Conservation (phyloP, 306 rosid species). For the Vachellia pachyceras region DNA sequence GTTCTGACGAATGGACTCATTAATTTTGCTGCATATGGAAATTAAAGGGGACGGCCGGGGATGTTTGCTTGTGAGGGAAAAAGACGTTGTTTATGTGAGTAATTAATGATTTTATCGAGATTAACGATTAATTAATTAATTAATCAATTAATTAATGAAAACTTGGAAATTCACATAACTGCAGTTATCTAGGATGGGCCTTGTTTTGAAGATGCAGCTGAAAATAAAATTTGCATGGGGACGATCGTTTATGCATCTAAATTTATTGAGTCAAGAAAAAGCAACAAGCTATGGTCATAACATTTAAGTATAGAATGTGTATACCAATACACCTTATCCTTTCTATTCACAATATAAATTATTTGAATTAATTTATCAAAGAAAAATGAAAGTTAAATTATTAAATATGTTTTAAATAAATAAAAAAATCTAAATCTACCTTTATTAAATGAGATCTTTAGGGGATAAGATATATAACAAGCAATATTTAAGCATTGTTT, state of each 20-base stretch:
- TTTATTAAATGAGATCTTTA: no score
- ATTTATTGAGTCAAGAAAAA: conserved; percentile 50
- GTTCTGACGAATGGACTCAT: background rate
- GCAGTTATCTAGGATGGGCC: conserved; percentile 42
- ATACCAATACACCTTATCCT: no score
- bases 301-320: no score
- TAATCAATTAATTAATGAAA: conserved; percentile 1
- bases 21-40: background rate
- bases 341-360: no score
- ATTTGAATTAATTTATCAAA: no score
- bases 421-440: no score
- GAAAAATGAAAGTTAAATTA: no score
- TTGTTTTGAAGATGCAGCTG: conserved; percentile 35
- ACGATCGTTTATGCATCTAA: conserved; percentile 21
- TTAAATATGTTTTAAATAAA: no score
- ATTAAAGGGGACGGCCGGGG: conserved; percentile 36
- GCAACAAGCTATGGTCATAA: conserved; percentile 20
- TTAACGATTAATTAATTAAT: no score
- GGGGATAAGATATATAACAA: no score
- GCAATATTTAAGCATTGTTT: no score
- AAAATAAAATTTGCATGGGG: conserved; percentile 42
- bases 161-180: conserved; percentile 5
- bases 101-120: background rate
- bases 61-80: conserved; percentile 82
- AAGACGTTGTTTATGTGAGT: conserved; percentile 30